These are phyloP conservation scores for Rhodotorula diobovata DNA, from an alignment of 768 basidiomycete species.

Conservation along the genomic window DNA sequence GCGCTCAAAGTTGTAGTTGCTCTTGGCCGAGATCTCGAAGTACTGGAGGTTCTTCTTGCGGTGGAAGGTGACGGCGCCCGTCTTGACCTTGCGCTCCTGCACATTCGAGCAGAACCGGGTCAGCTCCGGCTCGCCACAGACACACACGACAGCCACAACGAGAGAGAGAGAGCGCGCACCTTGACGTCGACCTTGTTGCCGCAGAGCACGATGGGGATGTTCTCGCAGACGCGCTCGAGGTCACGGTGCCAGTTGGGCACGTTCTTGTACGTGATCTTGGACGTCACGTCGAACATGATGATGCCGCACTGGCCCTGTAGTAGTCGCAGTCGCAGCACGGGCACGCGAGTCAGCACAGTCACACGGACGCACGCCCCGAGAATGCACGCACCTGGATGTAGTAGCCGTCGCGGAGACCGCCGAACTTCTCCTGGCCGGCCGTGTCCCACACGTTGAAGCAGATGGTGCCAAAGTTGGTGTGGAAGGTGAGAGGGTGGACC, in stretches of 20 bases:
- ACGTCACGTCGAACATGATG: slow-evolving; percentile 99
- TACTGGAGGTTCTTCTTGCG: slow-evolving; percentile 99
- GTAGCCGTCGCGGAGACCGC: slow-evolving; percentile 94
- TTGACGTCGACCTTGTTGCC: slow-evolving; percentile 99
- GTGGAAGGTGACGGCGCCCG: slow-evolving; percentile 97
- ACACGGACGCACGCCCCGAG: not conserved
- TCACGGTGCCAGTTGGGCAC: slow-evolving; percentile 99
- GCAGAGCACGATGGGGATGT: slow-evolving; percentile 98
- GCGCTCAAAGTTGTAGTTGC: slow-evolving; percentile 99
- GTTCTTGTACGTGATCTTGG: slow-evolving; percentile 99
- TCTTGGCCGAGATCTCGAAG: slow-evolving; percentile 99
- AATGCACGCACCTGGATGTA: slow-evolving; percentile 67
- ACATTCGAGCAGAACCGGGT: slow-evolving; percentile 10
- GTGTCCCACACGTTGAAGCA: slow-evolving; percentile 99
- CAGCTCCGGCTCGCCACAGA: no score
- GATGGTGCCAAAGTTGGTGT: slow-evolving; percentile 98
- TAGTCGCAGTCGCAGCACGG: slow-evolving; percentile 5
- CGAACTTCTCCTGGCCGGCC: slow-evolving; percentile 99
- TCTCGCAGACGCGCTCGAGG: slow-evolving; percentile 95
- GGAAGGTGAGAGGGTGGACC: slow-evolving; percentile 89
- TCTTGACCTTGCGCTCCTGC: slow-evolving; percentile 99
- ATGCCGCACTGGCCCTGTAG: slow-evolving; percentile 99
- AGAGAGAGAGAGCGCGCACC: slow-evolving; percentile 53
- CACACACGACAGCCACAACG: not conserved
- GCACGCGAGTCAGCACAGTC: not conserved